A percentile compares a stretch with the other conserved stretches of the same genome.
Conservation (phyloP, 1,284 basidiomycete genomes). For the Pterula multifida region DNA sequence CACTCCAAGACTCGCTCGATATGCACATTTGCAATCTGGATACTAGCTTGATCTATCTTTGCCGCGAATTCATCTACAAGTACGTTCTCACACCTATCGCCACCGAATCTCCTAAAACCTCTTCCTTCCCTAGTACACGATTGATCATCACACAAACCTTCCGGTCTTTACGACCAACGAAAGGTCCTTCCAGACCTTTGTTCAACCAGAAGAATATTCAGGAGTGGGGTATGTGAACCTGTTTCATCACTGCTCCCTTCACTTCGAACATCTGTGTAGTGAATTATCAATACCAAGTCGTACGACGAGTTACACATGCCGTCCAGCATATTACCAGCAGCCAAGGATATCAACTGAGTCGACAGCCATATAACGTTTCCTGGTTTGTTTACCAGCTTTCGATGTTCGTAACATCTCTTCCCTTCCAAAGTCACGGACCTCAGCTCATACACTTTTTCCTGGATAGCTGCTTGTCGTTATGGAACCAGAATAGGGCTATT, state of each 20-base stretch:
- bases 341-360: slow-evolving; percentile 39
- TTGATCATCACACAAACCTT: slow-evolving; percentile 54
- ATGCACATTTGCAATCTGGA: slow-evolving; percentile 59
- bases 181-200: slow-evolving; percentile 22
- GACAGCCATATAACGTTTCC: slow-evolving; percentile 54
- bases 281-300: slow-evolving; percentile 48
- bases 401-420: slow-evolving; percentile 27
- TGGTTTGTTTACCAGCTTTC: slow-evolving; percentile 62
- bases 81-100: slow-evolving; percentile 24
- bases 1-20: slow-evolving; percentile 53
- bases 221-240: slow-evolving; percentile 56
- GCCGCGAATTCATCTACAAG: slow-evolving; percentile 65
- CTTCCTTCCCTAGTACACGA: slow-evolving; percentile 35
- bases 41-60: slow-evolving; percentile 51
- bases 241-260: slow-evolving; percentile 1
- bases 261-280: slow-evolving; percentile 26
- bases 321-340: slow-evolving; percentile 34
- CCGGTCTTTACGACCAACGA: slow-evolving; percentile 38
- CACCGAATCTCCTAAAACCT: slow-evolving; percentile 8
- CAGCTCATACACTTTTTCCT: neutral
- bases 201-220: slow-evolving; percentile 58
- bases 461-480: slow-evolving; percentile 49
- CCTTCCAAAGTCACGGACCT: neutral
- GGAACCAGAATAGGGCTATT: slow-evolving; percentile 48
- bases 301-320: slow-evolving; percentile 38